Conservation (phyloP, 176 grass and related monocot genomes). For the Triticum urartu region DNA sequence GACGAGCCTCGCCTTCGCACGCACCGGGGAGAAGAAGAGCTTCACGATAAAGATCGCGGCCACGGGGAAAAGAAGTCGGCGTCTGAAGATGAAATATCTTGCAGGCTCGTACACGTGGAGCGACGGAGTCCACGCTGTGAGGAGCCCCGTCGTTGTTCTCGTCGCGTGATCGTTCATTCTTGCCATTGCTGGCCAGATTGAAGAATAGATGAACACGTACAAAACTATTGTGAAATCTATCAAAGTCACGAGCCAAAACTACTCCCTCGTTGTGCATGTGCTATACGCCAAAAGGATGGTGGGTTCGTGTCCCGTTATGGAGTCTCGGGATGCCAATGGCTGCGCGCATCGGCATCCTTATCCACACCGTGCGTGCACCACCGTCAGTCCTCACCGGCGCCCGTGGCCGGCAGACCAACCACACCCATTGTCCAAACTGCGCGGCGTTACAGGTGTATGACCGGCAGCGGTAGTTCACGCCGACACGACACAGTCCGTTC, state of each 20-base stretch:
- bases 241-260: background rate
- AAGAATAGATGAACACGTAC: background rate
- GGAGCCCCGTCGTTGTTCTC: slow-evolving; percentile 72
- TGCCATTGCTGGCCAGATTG: background rate
- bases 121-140: slow-evolving; percentile 60
- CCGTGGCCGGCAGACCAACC: slow-evolving; percentile 13
- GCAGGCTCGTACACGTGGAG: slow-evolving; percentile 76
- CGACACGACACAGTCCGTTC: background rate
- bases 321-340: background rate
- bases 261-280: background rate
- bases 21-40: slow-evolving; percentile 46
- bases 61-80: background rate
- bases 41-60: slow-evolving; percentile 42
- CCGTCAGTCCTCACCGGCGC: background rate
- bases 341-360: background rate
- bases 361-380: background rate
- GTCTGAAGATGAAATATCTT: slow-evolving; percentile 1
- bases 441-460: slow-evolving; percentile 31
- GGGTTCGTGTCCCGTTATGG: background rate
- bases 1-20: slow-evolving; percentile 42
- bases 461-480: background rate
- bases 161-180: slow-evolving; percentile 25
- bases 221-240: background rate
- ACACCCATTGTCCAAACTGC: background rate
- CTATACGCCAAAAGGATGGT: background rate